These are phyloP conservation scores for Acer yangbiense DNA, from an alignment of 345 rosid genomes.

Conservation along the genomic window DNA sequence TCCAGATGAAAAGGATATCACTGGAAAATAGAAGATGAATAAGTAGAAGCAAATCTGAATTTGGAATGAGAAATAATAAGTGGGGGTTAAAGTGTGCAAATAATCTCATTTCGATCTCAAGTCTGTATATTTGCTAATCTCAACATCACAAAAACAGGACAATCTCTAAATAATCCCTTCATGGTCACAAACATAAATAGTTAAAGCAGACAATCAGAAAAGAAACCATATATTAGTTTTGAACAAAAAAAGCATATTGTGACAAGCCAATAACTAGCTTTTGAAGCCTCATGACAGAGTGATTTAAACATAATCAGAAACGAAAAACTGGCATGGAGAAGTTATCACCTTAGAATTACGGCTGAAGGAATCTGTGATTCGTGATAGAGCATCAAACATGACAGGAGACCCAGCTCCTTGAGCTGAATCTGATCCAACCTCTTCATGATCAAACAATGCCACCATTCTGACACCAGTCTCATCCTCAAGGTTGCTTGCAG, in stretches of 20 bases:
- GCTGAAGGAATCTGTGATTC: constrained; percentile 71
- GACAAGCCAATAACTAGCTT: not conserved
- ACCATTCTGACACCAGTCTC: constrained; percentile 93
- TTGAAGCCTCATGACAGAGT: not conserved
- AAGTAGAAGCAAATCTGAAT: not conserved
- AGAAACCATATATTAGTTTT: not conserved
- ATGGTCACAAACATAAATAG: not conserved
- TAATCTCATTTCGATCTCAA: not conserved
- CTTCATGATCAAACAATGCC: constrained; percentile 97
- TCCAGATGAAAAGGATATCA: not conserved
- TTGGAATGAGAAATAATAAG: not conserved
- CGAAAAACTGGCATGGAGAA: constrained; percentile 9
- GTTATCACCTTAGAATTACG: constrained; percentile 66
- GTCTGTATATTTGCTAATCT: not conserved
- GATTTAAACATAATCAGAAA: constrained; percentile 10
- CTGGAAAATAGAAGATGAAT: not conserved
- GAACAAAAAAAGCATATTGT: not conserved
- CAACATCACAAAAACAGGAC: not conserved
- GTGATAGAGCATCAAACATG: constrained; percentile 90
- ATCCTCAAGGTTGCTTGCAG: constrained; percentile 62
- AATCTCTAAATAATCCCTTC: not conserved
- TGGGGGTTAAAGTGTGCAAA: not conserved
- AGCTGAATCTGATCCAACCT: constrained; percentile 92
- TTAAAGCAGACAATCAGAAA: not conserved
- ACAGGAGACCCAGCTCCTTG: constrained; percentile 99